Base-by-base conservation (phyloP, 2,329 filamentous ascomycete genomes). In the Fusarium siculi region DNA sequence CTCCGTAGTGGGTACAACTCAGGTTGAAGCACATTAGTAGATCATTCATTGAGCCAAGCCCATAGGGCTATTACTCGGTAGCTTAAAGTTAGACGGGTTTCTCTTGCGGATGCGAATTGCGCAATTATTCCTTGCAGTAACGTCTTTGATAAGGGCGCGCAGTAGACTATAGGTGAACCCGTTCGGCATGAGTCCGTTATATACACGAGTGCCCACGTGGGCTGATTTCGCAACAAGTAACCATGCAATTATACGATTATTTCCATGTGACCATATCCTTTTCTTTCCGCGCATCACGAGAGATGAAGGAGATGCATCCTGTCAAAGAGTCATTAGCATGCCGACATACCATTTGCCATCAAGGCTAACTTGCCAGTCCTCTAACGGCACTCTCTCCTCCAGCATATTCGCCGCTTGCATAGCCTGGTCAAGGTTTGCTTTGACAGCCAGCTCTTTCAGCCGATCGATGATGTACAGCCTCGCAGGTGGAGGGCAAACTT, bases 1-100 rank as follows among this genome's bases (percentile, higher is more conserved):
- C 67, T 59, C 65, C 42, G 70, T 47, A 42, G 68, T 59, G 30
- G 70, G 40, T 49, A 64, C 58, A 39, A 30, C 56, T 49, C 23
- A 47, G 15, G 32, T 40, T 11, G 34, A 44, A 18, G 19, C 23
- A 46, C 50, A 46, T 46, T 39, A 40, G n/a, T 15, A 32, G 19
- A 58, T 49, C n/a, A 28, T 28, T 5, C 10, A 61, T 19, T 25
- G 8, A 34, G 37, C 49, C 37, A 55, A 56, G 49, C 19, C 18
- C 47, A 61, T 55, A 61, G 37, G 37, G 49, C n/a, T 42, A 55
- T 36, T 23, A 18, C 8, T 30, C 23, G 7, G 28, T 56, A 56
- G 57, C 30, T 56, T 34, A 23, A 4, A 19, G 9, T 19, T 43
- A 43, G 47, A 9, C 18, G 1, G 7, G 15, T 28, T 34, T 9